Conservation (phyloP, 2,329 filamentous ascomycete genomes). For the Cadophora gregata region DNA sequence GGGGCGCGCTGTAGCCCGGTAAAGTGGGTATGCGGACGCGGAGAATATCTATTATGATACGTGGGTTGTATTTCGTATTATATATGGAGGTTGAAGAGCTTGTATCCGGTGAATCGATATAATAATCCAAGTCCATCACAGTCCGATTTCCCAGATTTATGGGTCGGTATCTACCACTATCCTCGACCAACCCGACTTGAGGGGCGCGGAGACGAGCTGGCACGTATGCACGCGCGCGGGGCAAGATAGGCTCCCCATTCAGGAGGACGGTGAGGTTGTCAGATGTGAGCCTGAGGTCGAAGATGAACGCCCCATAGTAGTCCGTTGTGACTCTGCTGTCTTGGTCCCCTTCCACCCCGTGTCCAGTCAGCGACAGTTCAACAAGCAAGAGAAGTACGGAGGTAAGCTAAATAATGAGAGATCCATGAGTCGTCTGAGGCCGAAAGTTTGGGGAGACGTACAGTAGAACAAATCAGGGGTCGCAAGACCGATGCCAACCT, state of each 20-base stretch:
- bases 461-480: conserved; percentile 32
- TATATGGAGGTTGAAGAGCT: conserved; percentile 28
- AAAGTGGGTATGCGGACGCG: conserved; percentile 24
- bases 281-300: conserved; percentile 35
- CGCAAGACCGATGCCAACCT: conserved; percentile 30
- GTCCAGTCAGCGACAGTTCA: conserved; percentile 24
- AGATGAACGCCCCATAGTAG: conserved; percentile 30
- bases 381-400: conserved; percentile 14
- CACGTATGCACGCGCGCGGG: conserved; percentile 27
- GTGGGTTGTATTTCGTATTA: conserved; percentile 30
- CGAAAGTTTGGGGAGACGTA: conserved; percentile 25
- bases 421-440: conserved; percentile 16
- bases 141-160: conserved; percentile 9
- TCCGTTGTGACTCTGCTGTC: conserved; percentile 23
- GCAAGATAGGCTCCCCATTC: conserved; percentile 34
- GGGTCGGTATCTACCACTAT: neutral
- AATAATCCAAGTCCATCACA: conserved; percentile 32
- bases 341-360: conserved; percentile 24
- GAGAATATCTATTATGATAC: conserved; percentile 29
- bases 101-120: conserved; percentile 27
- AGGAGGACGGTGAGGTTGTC: conserved; percentile 33
- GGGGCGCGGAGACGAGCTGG: conserved; percentile 29
- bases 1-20: conserved; percentile 23
- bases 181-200: conserved; percentile 24
- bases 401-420: conserved; percentile 15